These are phyloP conservation scores for Melanomma pulvis-pyrius DNA, from an alignment of 495 filamentous ascomycete genomes.

Conservation along the genomic window DNA sequence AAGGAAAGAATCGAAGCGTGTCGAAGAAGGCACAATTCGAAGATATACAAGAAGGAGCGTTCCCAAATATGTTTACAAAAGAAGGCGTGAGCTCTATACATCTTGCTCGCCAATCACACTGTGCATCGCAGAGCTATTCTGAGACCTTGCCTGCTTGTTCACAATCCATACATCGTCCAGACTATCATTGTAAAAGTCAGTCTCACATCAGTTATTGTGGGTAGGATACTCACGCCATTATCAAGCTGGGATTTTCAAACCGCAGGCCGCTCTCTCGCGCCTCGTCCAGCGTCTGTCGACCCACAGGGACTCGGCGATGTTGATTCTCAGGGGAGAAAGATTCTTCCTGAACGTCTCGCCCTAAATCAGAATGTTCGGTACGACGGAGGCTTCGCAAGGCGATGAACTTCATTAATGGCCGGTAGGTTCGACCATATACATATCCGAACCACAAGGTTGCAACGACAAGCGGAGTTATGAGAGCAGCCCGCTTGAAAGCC, in stretches of 20 bases:
- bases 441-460: slow-evolving; percentile 84
- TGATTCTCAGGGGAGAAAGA: slow-evolving; percentile 4
- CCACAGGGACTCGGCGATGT: slow-evolving; percentile 31
- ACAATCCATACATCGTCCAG: slow-evolving; percentile 47
- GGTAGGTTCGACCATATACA: slow-evolving; percentile 72
- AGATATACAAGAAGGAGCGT: slow-evolving; percentile 6
- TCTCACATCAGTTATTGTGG: background rate
- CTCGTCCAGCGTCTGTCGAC: slow-evolving; percentile 65
- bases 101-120: slow-evolving; percentile 19
- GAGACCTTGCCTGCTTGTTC: slow-evolving; percentile 38
- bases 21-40: slow-evolving; percentile 14
- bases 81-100: slow-evolving; percentile 9
- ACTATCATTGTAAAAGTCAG: slow-evolving; percentile 26
- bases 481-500: slow-evolving; percentile 68
- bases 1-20: background rate
- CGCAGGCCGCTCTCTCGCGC: slow-evolving; percentile 63
- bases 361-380: slow-evolving; percentile 49
- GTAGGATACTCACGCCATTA: slow-evolving; percentile 58
- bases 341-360: slow-evolving; percentile 23
- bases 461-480: slow-evolving; percentile 75
- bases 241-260: slow-evolving; percentile 77
- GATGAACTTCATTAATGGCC: slow-evolving; percentile 88
- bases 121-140: slow-evolving; percentile 19
- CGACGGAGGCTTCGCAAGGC: slow-evolving; percentile 80
- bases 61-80: background rate